Evolutionary conservation across 805 yeast genomes (phyloP).

Genomic region (Ogataea henricii): DNA sequence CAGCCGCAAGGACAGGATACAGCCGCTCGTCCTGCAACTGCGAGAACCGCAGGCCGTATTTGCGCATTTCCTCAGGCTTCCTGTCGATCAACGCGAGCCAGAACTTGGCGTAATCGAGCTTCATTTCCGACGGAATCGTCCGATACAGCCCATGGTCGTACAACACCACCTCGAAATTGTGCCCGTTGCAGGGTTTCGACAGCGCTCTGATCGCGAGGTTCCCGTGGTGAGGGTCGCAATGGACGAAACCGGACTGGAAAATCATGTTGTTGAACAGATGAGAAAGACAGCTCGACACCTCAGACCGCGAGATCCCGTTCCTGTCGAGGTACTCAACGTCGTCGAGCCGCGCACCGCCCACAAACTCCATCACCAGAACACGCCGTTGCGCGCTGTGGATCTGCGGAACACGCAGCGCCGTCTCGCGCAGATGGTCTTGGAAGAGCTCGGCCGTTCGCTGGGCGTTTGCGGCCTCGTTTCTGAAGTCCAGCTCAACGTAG

Average conservation of each 20-base stretch:
- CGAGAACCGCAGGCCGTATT: constrained; percentile 78
- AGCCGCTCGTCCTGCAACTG: constrained; percentile 75
- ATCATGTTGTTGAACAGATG: constrained; percentile 95
- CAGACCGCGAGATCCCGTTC: constrained; percentile 68
- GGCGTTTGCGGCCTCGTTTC: constrained; percentile 84
- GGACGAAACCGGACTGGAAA: constrained; percentile 88
- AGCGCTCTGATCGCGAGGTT: constrained; percentile 78
- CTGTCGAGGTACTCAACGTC: constrained; percentile 63
- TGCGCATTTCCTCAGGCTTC: constrained; percentile 63
- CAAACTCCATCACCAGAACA: constrained; percentile 83
- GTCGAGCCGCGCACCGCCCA: constrained; percentile 82
- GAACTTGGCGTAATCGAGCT: constrained; percentile 83
- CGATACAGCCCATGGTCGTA: constrained; percentile 96
- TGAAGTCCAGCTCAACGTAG: constrained; percentile 87
- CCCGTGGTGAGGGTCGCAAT: constrained; percentile 99
- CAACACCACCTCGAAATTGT: constrained; percentile 86
- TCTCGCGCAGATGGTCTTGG: constrained; percentile 49
- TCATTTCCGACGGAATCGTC: constrained; percentile 72
- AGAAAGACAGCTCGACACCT: constrained; percentile 82
- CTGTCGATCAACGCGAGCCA: constrained; percentile 88
- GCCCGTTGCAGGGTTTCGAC: constrained; percentile 35
- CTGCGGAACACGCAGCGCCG: constrained; percentile 81
- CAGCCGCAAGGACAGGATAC: constrained; percentile 85
- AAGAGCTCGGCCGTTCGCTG: constrained; percentile 69
- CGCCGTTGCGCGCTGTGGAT: constrained; percentile 67